Base-by-base conservation (phyloP, 2,329 filamentous ascomycete species). In the Hymenoscyphus fructigenus region DNA sequence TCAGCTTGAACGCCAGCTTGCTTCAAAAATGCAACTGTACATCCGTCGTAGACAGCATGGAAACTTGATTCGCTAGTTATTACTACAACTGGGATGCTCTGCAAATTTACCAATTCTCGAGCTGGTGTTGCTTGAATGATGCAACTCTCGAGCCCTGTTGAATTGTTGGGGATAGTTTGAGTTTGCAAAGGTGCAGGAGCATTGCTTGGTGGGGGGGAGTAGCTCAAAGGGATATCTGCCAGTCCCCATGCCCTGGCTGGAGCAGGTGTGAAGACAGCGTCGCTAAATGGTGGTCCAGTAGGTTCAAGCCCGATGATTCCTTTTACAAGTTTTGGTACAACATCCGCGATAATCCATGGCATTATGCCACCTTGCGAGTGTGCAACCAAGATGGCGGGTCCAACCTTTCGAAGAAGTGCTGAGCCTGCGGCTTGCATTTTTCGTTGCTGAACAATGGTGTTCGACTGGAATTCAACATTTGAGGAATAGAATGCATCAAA, bases 171-270 rank as follows among this genome's bases (percentile, higher is more conserved):
- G 61, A 76, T 60, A 26, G 70, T 36, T 66, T 76, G 60, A 64
- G 75, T 75, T 34, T 74, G 66, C 50, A 82, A 69, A 5, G 81
- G 78, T 9, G 58, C 59, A 2, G 68, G 60, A 1, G 78, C 75
- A 65, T 81, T 72, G 0, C 66, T 66, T 10, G 83, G 77, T 0
- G 78, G 70, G 12, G 83, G 83, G 1, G 73, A 74, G 69, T 83
- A 86, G 0, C 77, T 79, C 17, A 86, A 65, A 0, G 82, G 79
- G n/a, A 82, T 78, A 56, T 82, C 78, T 5, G 82, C 79, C 5
- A 85, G 67, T 0, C 83, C 84, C 70, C 78, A 86, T 0, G 75
- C 69, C 17, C 69, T 62, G n/a, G 66, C 44, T 1, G 78, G 73
- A 2, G 76, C 73, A 0, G 76, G 66, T 0, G 68, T 70, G n/a